Conservation (phyloP, 495 filamentous ascomycete genomes). For the Hypoxylon rickii region DNA sequence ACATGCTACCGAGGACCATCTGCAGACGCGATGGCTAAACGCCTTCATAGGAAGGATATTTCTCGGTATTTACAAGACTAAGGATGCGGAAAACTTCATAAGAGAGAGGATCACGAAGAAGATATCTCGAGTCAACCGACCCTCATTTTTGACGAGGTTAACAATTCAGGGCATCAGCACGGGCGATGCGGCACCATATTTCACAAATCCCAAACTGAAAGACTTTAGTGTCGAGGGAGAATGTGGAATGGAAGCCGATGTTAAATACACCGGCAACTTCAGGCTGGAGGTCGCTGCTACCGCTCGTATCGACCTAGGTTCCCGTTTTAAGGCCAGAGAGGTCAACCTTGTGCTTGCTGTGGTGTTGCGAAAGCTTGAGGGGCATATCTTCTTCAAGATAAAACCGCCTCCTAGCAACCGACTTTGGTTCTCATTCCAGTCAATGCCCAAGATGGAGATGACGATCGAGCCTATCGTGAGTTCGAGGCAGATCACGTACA, state of each 20-base stretch:
- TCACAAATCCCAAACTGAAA: slow-evolving; percentile 86
- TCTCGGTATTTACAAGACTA: slow-evolving; percentile 82
- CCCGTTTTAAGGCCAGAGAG: slow-evolving; percentile 85
- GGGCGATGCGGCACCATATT: slow-evolving; percentile 82
- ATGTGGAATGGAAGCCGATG: slow-evolving; percentile 79
- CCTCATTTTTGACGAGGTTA: slow-evolving; percentile 83
- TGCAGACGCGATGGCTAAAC: slow-evolving; percentile 95
- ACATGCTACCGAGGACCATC: slow-evolving; percentile 88
- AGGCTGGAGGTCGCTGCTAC: slow-evolving; percentile 86
- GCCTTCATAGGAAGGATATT: slow-evolving; percentile 87
- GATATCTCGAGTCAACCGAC: slow-evolving; percentile 90
- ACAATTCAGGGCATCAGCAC: slow-evolving; percentile 80
- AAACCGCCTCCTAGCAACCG: slow-evolving; percentile 96
- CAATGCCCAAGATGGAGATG: slow-evolving; percentile 89
- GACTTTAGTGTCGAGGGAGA: slow-evolving; percentile 92
- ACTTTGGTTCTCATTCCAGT: slow-evolving; percentile 91
- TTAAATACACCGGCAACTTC: slow-evolving; percentile 88
- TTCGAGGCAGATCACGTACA: slow-evolving; percentile 91
- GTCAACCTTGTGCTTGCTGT: slow-evolving; percentile 88
- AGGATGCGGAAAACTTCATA: slow-evolving; percentile 76
- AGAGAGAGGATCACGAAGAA: slow-evolving; percentile 92
- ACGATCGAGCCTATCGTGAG: slow-evolving; percentile 93
- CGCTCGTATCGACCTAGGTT: slow-evolving; percentile 85
- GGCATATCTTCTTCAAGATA: slow-evolving; percentile 80
- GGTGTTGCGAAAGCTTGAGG: slow-evolving; percentile 82